Conservation (phyloP, 768 basidiomycete genomes). For the Tulasnella sp. region DNA sequence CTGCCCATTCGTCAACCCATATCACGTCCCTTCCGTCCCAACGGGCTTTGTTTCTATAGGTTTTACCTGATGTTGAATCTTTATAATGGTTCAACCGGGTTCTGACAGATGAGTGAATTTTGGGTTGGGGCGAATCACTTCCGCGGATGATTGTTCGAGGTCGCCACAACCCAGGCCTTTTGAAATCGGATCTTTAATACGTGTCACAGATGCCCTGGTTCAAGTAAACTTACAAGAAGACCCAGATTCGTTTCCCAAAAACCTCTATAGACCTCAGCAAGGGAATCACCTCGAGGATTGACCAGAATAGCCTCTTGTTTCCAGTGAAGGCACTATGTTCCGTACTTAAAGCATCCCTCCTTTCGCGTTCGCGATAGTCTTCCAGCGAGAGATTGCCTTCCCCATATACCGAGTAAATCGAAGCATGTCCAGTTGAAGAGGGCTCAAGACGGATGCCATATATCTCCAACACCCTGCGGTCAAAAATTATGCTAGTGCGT, state of each 20-base stretch:
- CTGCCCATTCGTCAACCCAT: slow-evolving; percentile 11
- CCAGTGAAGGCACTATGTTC: background rate
- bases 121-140: background rate
- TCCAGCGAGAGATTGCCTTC: too few relatives aligned
- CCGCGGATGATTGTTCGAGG: background rate
- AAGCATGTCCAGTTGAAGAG: too few relatives aligned
- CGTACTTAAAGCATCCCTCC: background rate
- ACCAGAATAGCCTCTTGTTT: background rate
- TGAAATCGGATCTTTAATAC: background rate
- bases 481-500: too few relatives aligned
- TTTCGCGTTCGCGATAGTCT: slow-evolving; percentile 2
- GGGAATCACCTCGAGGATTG: slow-evolving; percentile 2
- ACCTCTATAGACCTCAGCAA: background rate
- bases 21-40: background rate
- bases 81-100: slow-evolving; percentile 1
- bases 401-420: too few relatives aligned
- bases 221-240: background rate
- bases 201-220: slow-evolving; percentile 1
- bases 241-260: background rate
- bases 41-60: background rate
- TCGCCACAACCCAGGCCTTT: background rate
- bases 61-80: background rate
- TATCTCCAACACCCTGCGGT: too few relatives aligned
- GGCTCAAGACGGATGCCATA: too few relatives aligned
- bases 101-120: slow-evolving; percentile 8